phyloP scores from a whole-genome alignment of 78 protist genomes.

The Chrysochromulina parva region DNA sequence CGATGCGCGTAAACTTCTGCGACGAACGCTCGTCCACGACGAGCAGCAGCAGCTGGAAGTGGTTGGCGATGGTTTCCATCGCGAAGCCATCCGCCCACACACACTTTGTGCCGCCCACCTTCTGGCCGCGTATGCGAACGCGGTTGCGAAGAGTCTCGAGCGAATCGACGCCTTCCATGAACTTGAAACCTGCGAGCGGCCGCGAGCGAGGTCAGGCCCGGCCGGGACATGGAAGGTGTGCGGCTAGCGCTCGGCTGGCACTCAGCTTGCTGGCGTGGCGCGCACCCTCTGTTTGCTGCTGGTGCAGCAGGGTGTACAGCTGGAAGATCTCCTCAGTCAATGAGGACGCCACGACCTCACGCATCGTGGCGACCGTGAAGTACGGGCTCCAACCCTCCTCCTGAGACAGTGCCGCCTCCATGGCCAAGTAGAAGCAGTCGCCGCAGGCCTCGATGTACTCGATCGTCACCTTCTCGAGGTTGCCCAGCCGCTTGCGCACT shows the following conservation, averaged over 20 bases:
- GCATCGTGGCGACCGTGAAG: neutral
- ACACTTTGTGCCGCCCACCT: neutral
- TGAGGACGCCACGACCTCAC: neutral
- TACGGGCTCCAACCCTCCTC: neutral
- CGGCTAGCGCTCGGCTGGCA: no score
- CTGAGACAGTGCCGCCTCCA: neutral
- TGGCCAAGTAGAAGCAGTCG: constrained; percentile 7
- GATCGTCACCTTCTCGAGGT: neutral
- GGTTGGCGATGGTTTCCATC: neutral
- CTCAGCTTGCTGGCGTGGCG: no score
- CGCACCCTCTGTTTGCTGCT: neutral
- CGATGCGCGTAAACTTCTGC: neutral
- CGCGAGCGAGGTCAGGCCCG: no score
- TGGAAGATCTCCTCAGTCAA: neutral
- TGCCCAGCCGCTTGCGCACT: neutral
- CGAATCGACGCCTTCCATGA: neutral
- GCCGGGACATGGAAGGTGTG: no score
- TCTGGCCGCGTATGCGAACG: neutral
- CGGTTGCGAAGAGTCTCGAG: neutral
- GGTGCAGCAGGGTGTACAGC: neutral
- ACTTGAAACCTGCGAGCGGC: neutral
- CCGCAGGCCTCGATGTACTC: neutral
- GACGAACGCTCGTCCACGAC: neutral
- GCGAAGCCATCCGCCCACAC: constrained; percentile 7
- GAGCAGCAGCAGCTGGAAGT: neutral